Percentiles rank a stretch among this genome's conserved stretches.
These are phyloP conservation scores for Apiospora malaysiana DNA, from an alignment of 2,329 filamentous ascomycete genomes.

Conservation along the genomic window DNA sequence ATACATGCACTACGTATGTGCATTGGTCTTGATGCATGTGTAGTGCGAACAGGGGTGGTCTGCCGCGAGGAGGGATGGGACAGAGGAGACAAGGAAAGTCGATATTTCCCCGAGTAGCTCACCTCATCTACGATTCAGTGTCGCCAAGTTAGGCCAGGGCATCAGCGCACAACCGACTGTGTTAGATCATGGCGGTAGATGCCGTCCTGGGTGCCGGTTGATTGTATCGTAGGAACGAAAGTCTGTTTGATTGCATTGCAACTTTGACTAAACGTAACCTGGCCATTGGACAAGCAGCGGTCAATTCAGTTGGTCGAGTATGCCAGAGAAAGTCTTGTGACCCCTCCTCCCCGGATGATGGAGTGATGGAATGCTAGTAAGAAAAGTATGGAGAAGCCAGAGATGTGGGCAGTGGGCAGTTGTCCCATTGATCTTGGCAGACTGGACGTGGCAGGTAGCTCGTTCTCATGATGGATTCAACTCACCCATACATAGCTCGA, in stretches of 20 bases:
- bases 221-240: not conserved
- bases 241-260: slow-evolving; percentile 4
- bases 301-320: not conserved
- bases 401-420: not conserved
- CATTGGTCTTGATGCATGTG: not conserved
- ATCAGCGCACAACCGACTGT: not conserved
- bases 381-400: slow-evolving; percentile 10
- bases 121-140: not conserved
- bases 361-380: not conserved
- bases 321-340: not conserved
- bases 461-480: not conserved
- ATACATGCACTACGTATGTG: no score
- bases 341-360: not conserved
- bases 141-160: not conserved
- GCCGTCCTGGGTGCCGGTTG: not conserved
- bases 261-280: not conserved
- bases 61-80: not conserved
- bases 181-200: not conserved
- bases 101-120: not conserved
- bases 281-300: not conserved
- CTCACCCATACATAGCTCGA: no score
- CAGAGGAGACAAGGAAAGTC: not conserved
- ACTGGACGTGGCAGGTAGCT: not conserved
- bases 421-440: not conserved
- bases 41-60: not conserved